Percentiles rank a stretch among this genome's conserved stretches.
These are phyloP conservation scores for Aspergillus pseudoglaucus DNA, from an alignment of 2,329 filamentous ascomycete genomes.

Conservation along the genomic window DNA sequence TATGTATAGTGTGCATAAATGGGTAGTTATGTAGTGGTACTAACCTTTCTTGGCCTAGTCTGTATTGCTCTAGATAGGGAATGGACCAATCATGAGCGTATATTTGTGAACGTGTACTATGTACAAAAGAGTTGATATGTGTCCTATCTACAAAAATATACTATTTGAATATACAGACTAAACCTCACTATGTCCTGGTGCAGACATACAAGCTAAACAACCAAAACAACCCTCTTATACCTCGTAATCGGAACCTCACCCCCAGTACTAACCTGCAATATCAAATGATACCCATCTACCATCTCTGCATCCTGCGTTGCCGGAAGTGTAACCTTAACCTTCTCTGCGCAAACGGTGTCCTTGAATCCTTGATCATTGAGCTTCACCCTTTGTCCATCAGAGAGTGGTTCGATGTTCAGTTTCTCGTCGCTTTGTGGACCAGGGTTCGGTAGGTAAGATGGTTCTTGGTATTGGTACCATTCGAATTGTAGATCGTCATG, in stretches of 20 bases:
- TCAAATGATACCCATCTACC: not conserved
- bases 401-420: not conserved
- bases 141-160: no score
- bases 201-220: no score
- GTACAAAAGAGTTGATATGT: no score
- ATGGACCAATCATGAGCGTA: no score
- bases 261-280: not conserved
- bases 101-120: no score
- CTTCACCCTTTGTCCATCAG: not conserved
- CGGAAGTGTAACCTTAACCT: not conserved
- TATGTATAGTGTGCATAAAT: no score
- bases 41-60: no score
- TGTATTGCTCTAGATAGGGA: no score
- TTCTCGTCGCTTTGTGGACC: not conserved
- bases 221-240: not conserved
- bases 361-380: not conserved
- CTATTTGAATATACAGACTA: no score
- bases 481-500: not conserved
- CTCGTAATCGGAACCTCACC: slow-evolving; percentile 6
- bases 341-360: not conserved
- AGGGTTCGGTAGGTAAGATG: not conserved
- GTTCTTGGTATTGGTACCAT: not conserved
- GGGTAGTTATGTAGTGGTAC: no score
- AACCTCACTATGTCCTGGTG: no score
- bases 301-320: not conserved